These are phyloP conservation scores for Microdochium bolleyi DNA, from an alignment of 2,329 filamentous ascomycete species.

Conservation along the genomic window DNA sequence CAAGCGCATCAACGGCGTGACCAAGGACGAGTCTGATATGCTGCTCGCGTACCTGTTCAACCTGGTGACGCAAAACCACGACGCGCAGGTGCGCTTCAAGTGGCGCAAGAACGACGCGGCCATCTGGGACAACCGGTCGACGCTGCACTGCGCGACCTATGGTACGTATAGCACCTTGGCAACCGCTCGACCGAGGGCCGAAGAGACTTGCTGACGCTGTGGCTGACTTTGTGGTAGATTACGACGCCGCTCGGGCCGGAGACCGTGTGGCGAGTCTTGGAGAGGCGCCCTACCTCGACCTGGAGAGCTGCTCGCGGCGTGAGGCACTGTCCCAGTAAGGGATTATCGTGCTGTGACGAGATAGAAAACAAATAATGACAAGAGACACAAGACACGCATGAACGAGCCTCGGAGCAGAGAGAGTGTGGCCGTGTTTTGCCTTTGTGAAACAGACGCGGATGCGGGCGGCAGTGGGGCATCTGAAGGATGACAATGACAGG, in stretches of 20 bases:
- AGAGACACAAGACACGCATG: neutral
- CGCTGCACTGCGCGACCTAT: slow-evolving; percentile 47
- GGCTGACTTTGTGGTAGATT: slow-evolving; percentile 25
- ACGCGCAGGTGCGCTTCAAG: slow-evolving; percentile 45
- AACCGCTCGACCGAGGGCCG: no score
- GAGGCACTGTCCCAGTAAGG: slow-evolving; percentile 21
- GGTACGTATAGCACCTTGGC: slow-evolving; percentile 19
- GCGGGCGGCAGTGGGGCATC: neutral
- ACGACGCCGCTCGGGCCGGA: slow-evolving; percentile 35
- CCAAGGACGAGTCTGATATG: slow-evolving; percentile 43
- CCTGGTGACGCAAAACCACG: slow-evolving; percentile 45
- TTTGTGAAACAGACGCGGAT: neutral
- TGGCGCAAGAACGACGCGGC: slow-evolving; percentile 47
- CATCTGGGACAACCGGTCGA: slow-evolving; percentile 59
- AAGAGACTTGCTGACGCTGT: no score
- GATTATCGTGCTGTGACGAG: neutral
- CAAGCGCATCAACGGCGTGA: slow-evolving; percentile 45
- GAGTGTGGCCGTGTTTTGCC: neutral
- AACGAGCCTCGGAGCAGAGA: neutral
- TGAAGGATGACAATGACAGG: neutral
- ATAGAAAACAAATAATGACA: neutral
- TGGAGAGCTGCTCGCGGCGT: slow-evolving; percentile 29
- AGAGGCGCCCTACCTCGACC: slow-evolving; percentile 38
- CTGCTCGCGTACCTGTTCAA: slow-evolving; percentile 40
- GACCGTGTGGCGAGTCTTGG: slow-evolving; percentile 39